Conservation (phyloP, 495 filamentous ascomycete species). For the Penicillium fimorum region DNA sequence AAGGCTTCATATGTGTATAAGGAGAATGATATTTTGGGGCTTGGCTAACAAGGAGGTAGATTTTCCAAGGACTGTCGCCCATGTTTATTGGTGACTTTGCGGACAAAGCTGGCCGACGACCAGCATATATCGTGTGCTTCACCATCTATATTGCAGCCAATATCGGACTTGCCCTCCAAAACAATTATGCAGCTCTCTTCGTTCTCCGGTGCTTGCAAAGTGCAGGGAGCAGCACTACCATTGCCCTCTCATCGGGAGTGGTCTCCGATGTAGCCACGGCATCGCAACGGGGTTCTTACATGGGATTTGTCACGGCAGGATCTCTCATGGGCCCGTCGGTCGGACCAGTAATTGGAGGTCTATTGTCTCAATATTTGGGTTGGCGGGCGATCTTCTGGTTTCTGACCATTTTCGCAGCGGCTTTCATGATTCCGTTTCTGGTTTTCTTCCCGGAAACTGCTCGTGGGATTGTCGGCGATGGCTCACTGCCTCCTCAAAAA, state of each 20-base stretch:
- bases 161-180: constrained; percentile 49
- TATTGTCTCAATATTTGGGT: constrained; percentile 62
- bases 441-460: constrained; percentile 46
- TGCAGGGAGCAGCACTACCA: constrained; percentile 47
- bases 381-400: constrained; percentile 79
- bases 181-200: constrained; percentile 48
- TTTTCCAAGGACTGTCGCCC: constrained; percentile 52
- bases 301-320: constrained; percentile 39
- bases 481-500: constrained; percentile 30
- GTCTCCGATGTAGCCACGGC: constrained; percentile 44
- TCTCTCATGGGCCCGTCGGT: constrained; percentile 49
- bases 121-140: constrained; percentile 47
- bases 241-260: constrained; percentile 42
- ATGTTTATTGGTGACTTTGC: constrained; percentile 49
- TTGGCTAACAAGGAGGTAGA: constrained; percentile 25
- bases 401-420: constrained; percentile 57
- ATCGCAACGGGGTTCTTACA: constrained; percentile 45
- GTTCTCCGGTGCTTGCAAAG: constrained; percentile 50
- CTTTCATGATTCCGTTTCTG: constrained; percentile 33
- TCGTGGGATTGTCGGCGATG: constrained; percentile 49
- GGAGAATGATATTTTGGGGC: background rate
- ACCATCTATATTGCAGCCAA: constrained; percentile 49
- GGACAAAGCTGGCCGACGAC: constrained; percentile 48
- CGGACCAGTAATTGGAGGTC: constrained; percentile 64
- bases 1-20: background rate